A percentile compares a stretch with the other conserved stretches of the same genome.
Conservation (phyloP, 345 rosid species). For the Eucalyptus urophylla region DNA sequence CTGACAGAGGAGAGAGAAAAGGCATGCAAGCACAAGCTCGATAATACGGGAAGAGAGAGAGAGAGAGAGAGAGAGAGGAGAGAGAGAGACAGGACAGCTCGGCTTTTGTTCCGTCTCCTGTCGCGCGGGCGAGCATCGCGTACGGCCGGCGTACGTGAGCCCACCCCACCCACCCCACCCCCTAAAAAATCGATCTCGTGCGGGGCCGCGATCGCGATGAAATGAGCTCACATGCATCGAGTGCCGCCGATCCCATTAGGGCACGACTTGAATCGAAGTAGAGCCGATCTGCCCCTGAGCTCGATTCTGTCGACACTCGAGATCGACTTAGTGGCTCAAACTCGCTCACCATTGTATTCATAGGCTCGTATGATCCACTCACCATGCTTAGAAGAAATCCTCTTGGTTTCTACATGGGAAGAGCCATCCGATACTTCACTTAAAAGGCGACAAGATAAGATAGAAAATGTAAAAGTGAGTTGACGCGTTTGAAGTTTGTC, state of each 20-base stretch:
- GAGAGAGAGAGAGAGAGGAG: not conserved
- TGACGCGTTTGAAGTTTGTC: not conserved
- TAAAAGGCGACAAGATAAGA: not conserved
- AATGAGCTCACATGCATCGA: not conserved
- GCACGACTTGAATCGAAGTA: not conserved
- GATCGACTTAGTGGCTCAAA: not conserved
- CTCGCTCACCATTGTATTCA: not conserved
- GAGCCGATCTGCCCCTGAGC: not conserved
- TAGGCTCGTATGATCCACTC: not conserved
- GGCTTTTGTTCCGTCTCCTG: constrained; percentile 1
- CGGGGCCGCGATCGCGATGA: not conserved
- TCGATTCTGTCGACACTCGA: rapidly evolving
- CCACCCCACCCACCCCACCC: not conserved
- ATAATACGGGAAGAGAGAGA: not conserved
- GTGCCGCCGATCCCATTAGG: not conserved
- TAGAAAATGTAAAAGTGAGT: not conserved
- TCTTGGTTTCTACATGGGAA: not conserved
- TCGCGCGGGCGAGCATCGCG: not conserved
- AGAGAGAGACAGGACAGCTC: not conserved
- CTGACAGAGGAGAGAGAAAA: not conserved
- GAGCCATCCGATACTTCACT: not conserved
- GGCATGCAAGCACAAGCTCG: not conserved
- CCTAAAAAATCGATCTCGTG: not conserved
- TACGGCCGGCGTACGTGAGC: not conserved
- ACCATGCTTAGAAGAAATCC: not conserved